phyloP scores from a whole-genome alignment of 495 filamentous ascomycete species.

The Daldinia loculata region DNA sequence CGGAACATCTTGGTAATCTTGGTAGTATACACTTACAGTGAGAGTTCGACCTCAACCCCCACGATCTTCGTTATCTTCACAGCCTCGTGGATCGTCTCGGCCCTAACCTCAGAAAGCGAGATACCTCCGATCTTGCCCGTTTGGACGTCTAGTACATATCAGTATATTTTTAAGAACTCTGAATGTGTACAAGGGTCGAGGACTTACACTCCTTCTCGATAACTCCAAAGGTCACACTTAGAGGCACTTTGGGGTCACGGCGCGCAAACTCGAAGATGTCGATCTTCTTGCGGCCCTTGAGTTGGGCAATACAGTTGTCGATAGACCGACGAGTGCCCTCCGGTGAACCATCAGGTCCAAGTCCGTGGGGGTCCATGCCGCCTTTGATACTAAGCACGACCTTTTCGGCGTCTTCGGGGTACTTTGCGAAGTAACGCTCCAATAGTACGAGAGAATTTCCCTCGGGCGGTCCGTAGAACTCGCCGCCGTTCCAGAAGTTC shows the following conservation, averaged over 20 bases:
- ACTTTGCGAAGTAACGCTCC: conserved; percentile 70
- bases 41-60: conserved; percentile 82
- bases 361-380: conserved; percentile 50
- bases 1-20: conserved; percentile 54
- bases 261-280: conserved; percentile 85
- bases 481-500: conserved; percentile 83
- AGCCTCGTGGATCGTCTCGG: conserved; percentile 78
- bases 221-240: conserved; percentile 59
- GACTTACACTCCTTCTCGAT: conserved; percentile 62
- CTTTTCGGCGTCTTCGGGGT: conserved; percentile 73
- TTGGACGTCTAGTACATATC: conserved; percentile 62
- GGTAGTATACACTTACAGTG: conserved; percentile 69
- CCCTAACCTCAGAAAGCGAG: conserved; percentile 74
- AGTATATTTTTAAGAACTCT: neutral
- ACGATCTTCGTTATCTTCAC: conserved; percentile 73
- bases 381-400: conserved; percentile 74
- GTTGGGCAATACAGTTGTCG: conserved; percentile 68
- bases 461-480: conserved; percentile 78
- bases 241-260: conserved; percentile 67
- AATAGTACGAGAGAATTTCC: conserved; percentile 73
- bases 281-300: conserved; percentile 79
- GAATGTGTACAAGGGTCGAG: too few relatives aligned
- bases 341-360: conserved; percentile 65
- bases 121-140: conserved; percentile 85
- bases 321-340: conserved; percentile 70